These are phyloP conservation scores for Apiospora aurea DNA, from an alignment of 2,329 filamentous ascomycete genomes.

Conservation along the genomic window DNA sequence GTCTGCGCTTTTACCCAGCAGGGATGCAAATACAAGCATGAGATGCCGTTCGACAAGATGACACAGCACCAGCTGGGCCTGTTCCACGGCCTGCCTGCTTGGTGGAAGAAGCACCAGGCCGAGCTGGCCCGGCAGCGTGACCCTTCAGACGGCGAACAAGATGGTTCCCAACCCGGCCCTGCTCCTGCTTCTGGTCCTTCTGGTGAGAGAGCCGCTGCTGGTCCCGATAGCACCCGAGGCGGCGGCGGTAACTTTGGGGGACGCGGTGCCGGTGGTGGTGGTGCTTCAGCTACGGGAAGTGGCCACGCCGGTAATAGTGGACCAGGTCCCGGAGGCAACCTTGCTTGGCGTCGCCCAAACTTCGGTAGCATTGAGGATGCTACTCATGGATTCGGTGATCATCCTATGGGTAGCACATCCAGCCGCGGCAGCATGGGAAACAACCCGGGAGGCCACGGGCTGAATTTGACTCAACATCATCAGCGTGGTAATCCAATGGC, in stretches of 20 bases:
- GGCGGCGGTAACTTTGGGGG: neutral
- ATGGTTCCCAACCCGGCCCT: neutral
- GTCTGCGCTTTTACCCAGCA: slow-evolving; percentile 86
- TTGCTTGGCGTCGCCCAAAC: neutral
- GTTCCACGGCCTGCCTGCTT: slow-evolving; percentile 66
- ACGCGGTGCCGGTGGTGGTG: neutral
- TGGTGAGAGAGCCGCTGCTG: neutral
- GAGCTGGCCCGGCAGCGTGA: slow-evolving; percentile 47
- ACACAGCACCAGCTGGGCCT: slow-evolving; percentile 76
- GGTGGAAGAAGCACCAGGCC: slow-evolving; percentile 64
- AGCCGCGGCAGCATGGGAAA: neutral
- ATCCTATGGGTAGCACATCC: neutral
- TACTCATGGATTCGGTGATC: neutral
- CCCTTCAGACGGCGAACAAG: slow-evolving; percentile 10
- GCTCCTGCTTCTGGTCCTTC: neutral
- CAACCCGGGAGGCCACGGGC: neutral
- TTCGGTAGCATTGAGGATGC: neutral
- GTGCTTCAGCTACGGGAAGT: neutral
- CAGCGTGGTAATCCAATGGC: neutral
- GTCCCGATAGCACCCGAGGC: neutral
- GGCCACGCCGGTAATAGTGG: neutral
- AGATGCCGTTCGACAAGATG: slow-evolving; percentile 77
- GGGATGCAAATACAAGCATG: slow-evolving; percentile 88
- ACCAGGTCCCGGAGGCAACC: neutral
- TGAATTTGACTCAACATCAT: slow-evolving; percentile 1